Percentiles rank a stretch among this genome's conserved stretches.
phyloP scores from a whole-genome alignment of 345 rosid species.

The Euphorbia peplus region DNA sequence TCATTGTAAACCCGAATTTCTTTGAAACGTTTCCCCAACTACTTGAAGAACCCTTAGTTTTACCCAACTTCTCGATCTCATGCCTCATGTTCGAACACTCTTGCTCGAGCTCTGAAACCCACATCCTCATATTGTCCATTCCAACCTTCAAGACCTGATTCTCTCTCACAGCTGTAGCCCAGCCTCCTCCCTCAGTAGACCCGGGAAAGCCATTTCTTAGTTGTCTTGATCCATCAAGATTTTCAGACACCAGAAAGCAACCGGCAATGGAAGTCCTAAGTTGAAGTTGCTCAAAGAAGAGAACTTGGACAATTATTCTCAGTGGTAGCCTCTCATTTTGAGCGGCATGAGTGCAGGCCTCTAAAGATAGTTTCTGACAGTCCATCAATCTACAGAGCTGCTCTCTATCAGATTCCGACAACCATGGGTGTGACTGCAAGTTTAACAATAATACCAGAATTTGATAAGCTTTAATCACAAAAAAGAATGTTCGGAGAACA shows the following conservation, averaged over 20 bases:
- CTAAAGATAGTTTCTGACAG: conserved; percentile 94
- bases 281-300: conserved; percentile 99
- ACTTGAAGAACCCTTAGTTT: conserved; percentile 21
- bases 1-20: conserved; percentile 80
- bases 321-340: conserved; percentile 94
- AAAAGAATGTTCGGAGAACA: background rate
- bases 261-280: conserved; percentile 95
- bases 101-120: conserved; percentile 83
- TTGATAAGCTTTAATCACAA: conserved; percentile 10
- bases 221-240: conserved; percentile 87
- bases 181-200: conserved; percentile 74
- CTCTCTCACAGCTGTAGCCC: conserved; percentile 92
- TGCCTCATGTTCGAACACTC: conserved; percentile 62
- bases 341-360: conserved; percentile 97
- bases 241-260: conserved; percentile 89
- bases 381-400: conserved; percentile 89
- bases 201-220: conserved; percentile 72
- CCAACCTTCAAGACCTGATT: conserved; percentile 95
- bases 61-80: conserved; percentile 82
- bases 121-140: conserved; percentile 91
- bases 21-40: conserved; percentile 43
- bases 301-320: conserved; percentile 84
- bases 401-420: conserved; percentile 83
- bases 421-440: conserved; percentile 95
- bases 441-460: conserved; percentile 5